Conservation (phyloP, 2,329 filamentous ascomycete genomes). For the Ophiostoma piceae region DNA sequence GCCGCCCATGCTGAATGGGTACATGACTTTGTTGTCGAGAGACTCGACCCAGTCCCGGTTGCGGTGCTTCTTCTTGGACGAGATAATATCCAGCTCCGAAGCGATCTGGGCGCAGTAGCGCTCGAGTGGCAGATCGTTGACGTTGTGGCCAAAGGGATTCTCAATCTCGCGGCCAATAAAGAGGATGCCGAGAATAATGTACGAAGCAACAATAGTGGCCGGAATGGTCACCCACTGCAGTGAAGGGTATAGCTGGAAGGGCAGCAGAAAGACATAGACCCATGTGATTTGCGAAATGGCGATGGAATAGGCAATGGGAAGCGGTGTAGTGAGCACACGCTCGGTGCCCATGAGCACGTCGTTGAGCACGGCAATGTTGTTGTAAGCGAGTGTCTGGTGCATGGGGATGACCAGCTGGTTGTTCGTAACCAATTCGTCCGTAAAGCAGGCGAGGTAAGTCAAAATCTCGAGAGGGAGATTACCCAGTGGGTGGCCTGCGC, state of each 20-base stretch:
- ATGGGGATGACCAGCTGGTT: slow-evolving; percentile 44
- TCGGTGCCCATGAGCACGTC: slow-evolving; percentile 64
- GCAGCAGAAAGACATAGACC: slow-evolving; percentile 66
- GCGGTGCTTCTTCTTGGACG: slow-evolving; percentile 48
- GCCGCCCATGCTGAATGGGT: slow-evolving; percentile 41
- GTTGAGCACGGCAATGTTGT: slow-evolving; percentile 52
- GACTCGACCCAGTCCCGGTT: slow-evolving; percentile 45
- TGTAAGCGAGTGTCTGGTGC: slow-evolving; percentile 48
- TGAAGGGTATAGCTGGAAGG: slow-evolving; percentile 60
- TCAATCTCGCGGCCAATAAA: slow-evolving; percentile 65
- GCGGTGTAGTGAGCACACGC: slow-evolving; percentile 64
- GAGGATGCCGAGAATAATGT: slow-evolving; percentile 66
- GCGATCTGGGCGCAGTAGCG: slow-evolving; percentile 60
- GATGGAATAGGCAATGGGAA: slow-evolving; percentile 69
- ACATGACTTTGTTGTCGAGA: slow-evolving; percentile 38
- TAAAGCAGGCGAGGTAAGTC: slow-evolving; percentile 57
- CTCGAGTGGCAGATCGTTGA: slow-evolving; percentile 63
- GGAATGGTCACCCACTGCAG: slow-evolving; percentile 68
- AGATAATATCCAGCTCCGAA: slow-evolving; percentile 59
- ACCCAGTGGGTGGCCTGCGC: slow-evolving; percentile 60
- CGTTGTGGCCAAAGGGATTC: slow-evolving; percentile 64
- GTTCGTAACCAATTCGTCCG: slow-evolving; percentile 51
- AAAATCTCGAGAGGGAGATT: slow-evolving; percentile 69
- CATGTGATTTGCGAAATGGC: slow-evolving; percentile 72
- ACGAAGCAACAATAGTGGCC: slow-evolving; percentile 58